Evolutionary conservation across 2,329 filamentous ascomycete genomes (phyloP), one percentile per base, ranked within the genome.

Genomic region (Tothia fuscella): DNA sequence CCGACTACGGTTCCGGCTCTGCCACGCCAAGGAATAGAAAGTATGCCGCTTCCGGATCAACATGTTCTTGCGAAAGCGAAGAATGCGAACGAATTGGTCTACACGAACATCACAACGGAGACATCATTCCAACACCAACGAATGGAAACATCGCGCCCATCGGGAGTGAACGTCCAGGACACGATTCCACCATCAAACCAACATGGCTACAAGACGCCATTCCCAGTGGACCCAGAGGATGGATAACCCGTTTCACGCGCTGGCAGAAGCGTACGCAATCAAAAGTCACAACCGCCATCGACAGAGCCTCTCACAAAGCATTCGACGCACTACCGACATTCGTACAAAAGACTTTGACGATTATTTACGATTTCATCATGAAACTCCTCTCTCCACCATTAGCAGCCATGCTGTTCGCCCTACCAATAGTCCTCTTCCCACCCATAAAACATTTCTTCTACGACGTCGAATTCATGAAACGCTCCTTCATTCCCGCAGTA

Each of bases 361-460:
- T 58, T 19, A 48, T 64, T 72, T 58, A 47, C 80, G 84, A 51
- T 62, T 63, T 37, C 87, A 87, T 40, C 58, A 88, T 10, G 82
- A 82, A 83, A 36, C 94, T 95, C 60, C 96, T 98, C 89, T 96
- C 96, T 62, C 89, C 91, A 31, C 91, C 91, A 1, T 77, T 98
- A 20, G 96, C 88, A 87, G 88, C 91, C 22, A 96, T 98, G 91
- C 67, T 96, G 25, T 68, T 79, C 29, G 85, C 91, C n/a, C 80
- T 96, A 34, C 64, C 94, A 38, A 83, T 98, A 5, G 91, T 91
- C 3, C 93, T 87, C 1, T 75, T 95, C 5, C 91, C 91, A 0
- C 56, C 67, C 1, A 72, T 98, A 6, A 89, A 98, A 59, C 68
- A 71, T 30, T 65, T 91, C 14, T 95, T 98, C 66, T 98, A 96